phyloP scores from a whole-genome alignment of 1,139 yeast genomes.

The Scheffersomyces lignicola region DNA sequence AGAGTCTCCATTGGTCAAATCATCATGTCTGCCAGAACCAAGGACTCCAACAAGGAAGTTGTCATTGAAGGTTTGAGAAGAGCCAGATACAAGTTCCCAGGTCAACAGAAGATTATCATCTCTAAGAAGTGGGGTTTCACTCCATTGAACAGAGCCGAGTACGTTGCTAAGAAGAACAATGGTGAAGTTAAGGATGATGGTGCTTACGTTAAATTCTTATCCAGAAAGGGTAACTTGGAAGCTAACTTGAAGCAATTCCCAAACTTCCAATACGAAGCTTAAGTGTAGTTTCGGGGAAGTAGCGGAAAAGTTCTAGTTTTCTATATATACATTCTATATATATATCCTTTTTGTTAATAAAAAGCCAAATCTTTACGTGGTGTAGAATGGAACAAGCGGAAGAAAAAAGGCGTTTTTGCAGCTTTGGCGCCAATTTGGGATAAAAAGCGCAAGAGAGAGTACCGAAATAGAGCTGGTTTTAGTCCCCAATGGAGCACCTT shows the following conservation, averaged over 20 bases:
- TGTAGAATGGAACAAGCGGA: no score
- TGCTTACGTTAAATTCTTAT: conserved; percentile 98
- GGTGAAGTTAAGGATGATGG: conserved; percentile 99
- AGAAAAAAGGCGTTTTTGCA: no score
- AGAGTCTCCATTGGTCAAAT: conserved; percentile 99
- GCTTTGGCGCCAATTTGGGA: no score
- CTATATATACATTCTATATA: no score
- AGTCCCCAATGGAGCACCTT: no score
- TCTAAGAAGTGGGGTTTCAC: conserved; percentile 99
- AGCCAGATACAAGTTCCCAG: conserved; percentile 99
- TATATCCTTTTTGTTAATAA: no score
- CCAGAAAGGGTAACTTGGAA: conserved; percentile 94
- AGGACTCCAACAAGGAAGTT: conserved; percentile 95
- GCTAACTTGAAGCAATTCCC: conserved; percentile 95
- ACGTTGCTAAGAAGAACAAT: conserved; percentile 88
- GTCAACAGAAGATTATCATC: conserved; percentile 98
- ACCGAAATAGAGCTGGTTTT: no score
- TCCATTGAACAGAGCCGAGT: conserved; percentile 95
- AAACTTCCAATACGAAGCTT: conserved; percentile 67
- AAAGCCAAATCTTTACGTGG: no score
- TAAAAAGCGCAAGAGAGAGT: no score
- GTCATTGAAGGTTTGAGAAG: conserved; percentile 99
- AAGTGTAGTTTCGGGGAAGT: conserved; percentile 19
- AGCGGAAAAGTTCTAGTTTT: no score
- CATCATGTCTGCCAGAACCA: conserved; percentile 97